Conservation (phyloP, 371 early-diverging fungal genomes). For the Rhizopus arrhizus region DNA sequence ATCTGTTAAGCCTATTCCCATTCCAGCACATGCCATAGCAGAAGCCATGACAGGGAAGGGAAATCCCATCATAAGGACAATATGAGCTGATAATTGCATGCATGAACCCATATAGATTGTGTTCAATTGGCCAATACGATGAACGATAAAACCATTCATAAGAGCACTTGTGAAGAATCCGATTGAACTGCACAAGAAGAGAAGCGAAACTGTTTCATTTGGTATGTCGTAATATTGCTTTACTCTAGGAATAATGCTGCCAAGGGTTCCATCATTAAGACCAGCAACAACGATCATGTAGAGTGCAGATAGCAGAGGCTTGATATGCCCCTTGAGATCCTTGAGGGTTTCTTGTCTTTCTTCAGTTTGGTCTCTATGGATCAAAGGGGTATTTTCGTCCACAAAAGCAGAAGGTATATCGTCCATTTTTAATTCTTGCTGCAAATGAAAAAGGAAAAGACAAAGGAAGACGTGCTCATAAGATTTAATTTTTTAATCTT, state of each 20-base stretch:
- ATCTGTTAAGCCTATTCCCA: conserved; percentile 27
- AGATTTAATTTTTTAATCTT: too few relatives aligned
- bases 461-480: too few relatives aligned
- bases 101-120: conserved; percentile 28
- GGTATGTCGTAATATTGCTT: conserved; percentile 29
- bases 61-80: conserved; percentile 23
- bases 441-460: too few relatives aligned
- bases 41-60: conserved; percentile 24
- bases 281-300: conserved; percentile 34
- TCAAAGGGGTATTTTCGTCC: neutral
- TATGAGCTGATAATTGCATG: conserved; percentile 13
- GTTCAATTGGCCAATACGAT: conserved; percentile 25
- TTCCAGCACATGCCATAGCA: neutral
- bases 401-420: too few relatives aligned
- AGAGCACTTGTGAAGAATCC: conserved; percentile 35
- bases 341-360: conserved; percentile 17
- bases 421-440: too few relatives aligned
- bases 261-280: conserved; percentile 38
- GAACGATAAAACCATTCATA: conserved; percentile 35
- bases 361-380: conserved; percentile 7
- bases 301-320: conserved; percentile 18
- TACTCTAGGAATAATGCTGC: conserved; percentile 35
- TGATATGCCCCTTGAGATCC: conserved; percentile 19
- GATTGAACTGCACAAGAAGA: conserved; percentile 29
- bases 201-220: conserved; percentile 31